phyloP scores from a whole-genome alignment of 2,329 filamentous ascomycete genomes.

The Lizonia empirigonia region DNA sequence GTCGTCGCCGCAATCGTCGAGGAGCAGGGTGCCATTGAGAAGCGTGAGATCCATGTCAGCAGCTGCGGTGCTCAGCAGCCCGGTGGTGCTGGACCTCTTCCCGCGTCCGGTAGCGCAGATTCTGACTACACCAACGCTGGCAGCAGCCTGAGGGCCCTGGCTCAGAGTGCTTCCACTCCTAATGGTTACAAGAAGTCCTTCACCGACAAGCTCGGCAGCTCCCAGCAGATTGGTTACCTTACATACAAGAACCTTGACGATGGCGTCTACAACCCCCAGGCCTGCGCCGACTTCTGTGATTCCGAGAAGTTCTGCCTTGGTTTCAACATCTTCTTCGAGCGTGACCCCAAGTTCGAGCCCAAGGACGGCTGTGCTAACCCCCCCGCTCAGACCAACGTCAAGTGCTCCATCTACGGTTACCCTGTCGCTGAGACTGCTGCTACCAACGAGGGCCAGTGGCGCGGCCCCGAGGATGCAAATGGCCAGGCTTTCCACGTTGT shows the following conservation, averaged over 20 bases:
- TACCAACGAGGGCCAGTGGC: constrained; percentile 34
- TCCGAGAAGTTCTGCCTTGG: constrained; percentile 33
- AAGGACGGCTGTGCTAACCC: constrained; percentile 26
- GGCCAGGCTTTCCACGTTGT: constrained; percentile 33
- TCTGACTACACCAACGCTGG: constrained; percentile 16
- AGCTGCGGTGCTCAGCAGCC: constrained; percentile 19
- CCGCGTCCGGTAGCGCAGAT: constrained; percentile 17
- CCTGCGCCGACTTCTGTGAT: constrained; percentile 30
- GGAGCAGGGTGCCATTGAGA: constrained; percentile 9
- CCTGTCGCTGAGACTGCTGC: constrained; percentile 24
- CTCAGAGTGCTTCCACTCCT: constrained; percentile 19
- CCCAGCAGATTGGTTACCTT: constrained; percentile 36
- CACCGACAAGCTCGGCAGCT: constrained; percentile 21
- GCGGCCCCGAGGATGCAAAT: constrained; percentile 13
- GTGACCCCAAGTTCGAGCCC: constrained; percentile 29
- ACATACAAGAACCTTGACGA: constrained; percentile 33
- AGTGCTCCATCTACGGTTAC: constrained; percentile 39
- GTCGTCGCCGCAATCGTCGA: constrained; percentile 21
- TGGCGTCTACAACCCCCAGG: constrained; percentile 20
- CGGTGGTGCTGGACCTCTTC: constrained; percentile 21
- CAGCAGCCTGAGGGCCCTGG: constrained; percentile 17
- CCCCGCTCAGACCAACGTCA: constrained; percentile 31
- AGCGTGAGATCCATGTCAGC: constrained; percentile 2
- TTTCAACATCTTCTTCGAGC: constrained; percentile 41
- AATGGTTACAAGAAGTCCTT: constrained; percentile 27